Evolutionary conservation across 345 rosid species (phyloP), one percentile per base, ranked within the genome.

Genomic region (Pelargonium nanum): DNA sequence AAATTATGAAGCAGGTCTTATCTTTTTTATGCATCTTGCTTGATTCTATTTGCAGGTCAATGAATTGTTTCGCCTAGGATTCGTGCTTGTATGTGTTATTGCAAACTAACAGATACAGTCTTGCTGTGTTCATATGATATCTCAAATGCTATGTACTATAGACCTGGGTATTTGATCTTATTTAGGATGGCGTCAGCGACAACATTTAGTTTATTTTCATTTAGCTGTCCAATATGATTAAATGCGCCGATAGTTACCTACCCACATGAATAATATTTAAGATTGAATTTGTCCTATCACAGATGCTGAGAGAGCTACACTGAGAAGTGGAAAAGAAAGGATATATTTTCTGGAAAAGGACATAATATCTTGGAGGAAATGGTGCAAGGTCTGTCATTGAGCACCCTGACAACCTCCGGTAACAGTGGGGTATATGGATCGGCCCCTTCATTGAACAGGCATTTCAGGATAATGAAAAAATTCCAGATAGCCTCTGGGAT

Each of bases 301-400:
- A 70, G 65, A 50, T 78, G 62, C 63, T 34, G 57, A 59, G 58
- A 22, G 44, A 45, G 62, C 32, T 30, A 23, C 28, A 12, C 40
- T 20, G 26, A 19, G 0, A 24, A 13, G 24, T 34, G 17, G 62
- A 58, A 30, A 26, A 25, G 21, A 19, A 12, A 20, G 24, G 10
- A 20, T 44, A n/a, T 21, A 24, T 23, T 55, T 4, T 63, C 65
- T 19, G 69, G 57, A 16, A 65, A 63, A 20, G 69, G 72, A 34
- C 66, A 69, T 0, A 30, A 65, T 56, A 55, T 69, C 57, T 66
- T 24, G 65, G 45, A 25, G 65, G 52, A 65, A 57, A 86, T 79
- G 89, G 81, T 78, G 66, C 88, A 75, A 71, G 74, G 62, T 34
- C 73, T 77, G 59, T 82, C 87, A 20, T 65, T 75, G 53, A 74